Conservation (phyloP, 441 rosid genomes). For the Monsonia emarginata region DNA sequence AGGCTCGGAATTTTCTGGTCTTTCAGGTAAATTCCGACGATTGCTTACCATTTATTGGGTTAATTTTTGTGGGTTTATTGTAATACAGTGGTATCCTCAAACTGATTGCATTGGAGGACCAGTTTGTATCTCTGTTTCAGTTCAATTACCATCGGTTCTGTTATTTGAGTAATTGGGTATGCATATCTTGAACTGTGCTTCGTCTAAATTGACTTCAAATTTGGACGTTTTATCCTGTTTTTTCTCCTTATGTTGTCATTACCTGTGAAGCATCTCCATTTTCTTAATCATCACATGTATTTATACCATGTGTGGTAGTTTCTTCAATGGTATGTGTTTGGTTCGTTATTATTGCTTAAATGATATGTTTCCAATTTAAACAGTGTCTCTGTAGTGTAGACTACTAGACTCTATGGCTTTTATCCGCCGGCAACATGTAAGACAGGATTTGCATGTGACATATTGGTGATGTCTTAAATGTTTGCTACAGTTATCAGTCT, state of each 20-base stretch:
- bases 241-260: no score
- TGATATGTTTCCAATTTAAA: neutral
- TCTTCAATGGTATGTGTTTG: neutral
- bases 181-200: neutral
- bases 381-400: no score
- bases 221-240: neutral
- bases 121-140: neutral
- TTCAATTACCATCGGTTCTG: neutral
- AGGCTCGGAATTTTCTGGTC: conserved; percentile 91
- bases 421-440: neutral
- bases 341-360: neutral
- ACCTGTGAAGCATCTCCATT: no score
- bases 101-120: no score
- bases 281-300: neutral
- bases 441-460: neutral
- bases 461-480: neutral
- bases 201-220: neutral
- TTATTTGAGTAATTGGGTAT: neutral
- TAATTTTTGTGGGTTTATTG: neutral
- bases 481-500: neutral
- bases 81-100: neutral
- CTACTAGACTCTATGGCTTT: no score
- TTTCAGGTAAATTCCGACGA: conserved; percentile 62
- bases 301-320: neutral
- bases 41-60: neutral